These are phyloP conservation scores for Fonsecaea nubica DNA, from an alignment of 2,329 filamentous ascomycete genomes.

Conservation along the genomic window DNA sequence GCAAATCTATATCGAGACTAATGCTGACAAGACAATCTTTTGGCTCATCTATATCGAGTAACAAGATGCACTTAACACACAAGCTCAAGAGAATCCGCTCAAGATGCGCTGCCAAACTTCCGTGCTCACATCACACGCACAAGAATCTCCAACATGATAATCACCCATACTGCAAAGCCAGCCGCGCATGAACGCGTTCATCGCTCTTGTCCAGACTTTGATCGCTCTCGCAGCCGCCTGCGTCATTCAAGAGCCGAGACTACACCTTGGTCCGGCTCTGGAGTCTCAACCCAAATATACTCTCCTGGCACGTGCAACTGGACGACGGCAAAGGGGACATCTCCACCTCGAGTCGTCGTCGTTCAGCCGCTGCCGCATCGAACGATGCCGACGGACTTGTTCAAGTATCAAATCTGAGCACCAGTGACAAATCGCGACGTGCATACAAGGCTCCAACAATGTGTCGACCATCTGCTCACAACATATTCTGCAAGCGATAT, in stretches of 20 bases:
- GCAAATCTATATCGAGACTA: not conserved
- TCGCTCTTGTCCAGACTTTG: not conserved
- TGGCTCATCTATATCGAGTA: not conserved
- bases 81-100: not conserved
- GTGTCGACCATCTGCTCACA: slow-evolving; percentile 39
- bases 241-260: not conserved
- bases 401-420: slow-evolving; percentile 33
- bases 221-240: not conserved
- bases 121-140: not conserved
- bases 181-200: not conserved
- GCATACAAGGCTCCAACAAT: slow-evolving; percentile 39
- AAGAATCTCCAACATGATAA: not conserved
- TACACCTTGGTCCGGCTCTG: not conserved
- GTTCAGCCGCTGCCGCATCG: not conserved
- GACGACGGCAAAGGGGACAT: slow-evolving; percentile 36
- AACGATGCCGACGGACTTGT: slow-evolving; percentile 20
- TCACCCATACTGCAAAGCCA: not conserved
- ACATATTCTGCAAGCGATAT: slow-evolving; percentile 38
- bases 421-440: slow-evolving; percentile 39
- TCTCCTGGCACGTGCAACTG: slow-evolving; percentile 25
- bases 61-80: not conserved
- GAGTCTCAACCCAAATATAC: slow-evolving; percentile 24
- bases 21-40: not conserved
- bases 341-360: slow-evolving; percentile 22
- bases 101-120: not conserved